Evolutionary conservation across 2,329 filamentous ascomycete genomes (phyloP).

Genomic region (Penicillium sp.): DNA sequence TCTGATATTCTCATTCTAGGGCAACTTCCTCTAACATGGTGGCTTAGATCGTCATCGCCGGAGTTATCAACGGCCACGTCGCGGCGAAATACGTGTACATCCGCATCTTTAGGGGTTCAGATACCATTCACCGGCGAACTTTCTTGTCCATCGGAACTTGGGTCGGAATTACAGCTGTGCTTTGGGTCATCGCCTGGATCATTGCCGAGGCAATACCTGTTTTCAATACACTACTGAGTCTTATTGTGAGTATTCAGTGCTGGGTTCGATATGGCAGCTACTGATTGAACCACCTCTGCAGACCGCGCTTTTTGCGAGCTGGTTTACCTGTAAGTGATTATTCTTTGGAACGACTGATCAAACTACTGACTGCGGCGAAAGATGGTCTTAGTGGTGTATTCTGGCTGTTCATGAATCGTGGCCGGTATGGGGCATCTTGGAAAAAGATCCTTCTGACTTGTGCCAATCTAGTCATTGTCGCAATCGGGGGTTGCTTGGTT

Average conservation of each 20-base stretch:
- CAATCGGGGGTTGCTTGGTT: conserved; percentile 13
- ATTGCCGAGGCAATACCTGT: conserved; percentile 66
- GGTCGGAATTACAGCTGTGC: conserved; percentile 51
- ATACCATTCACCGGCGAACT: conserved; percentile 49
- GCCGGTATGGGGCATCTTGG: conserved; percentile 8
- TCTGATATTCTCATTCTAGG: neutral
- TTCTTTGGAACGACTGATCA: neutral
- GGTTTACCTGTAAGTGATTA: conserved; percentile 53
- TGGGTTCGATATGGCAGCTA: neutral
- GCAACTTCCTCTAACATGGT: neutral
- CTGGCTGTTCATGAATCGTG: conserved; percentile 16
- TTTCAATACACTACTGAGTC: conserved; percentile 61
- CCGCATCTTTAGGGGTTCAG: conserved; percentile 58
- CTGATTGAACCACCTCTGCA: conserved; percentile 20
- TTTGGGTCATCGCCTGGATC: conserved; percentile 61
- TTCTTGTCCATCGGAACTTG: conserved; percentile 52
- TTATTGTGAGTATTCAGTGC: conserved; percentile 43
- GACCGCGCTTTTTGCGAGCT: conserved; percentile 58
- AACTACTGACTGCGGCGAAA: neutral
- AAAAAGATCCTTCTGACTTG: conserved; percentile 8
- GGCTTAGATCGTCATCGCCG: conserved; percentile 58
- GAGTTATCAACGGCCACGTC: conserved; percentile 64
- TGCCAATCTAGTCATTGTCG: conserved; percentile 12
- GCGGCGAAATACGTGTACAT: conserved; percentile 63
- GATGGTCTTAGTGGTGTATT: conserved; percentile 17